Percentiles rank a stretch among this genome's conserved stretches.
Evolutionary conservation across 306 rosid species (phyloP).

Genomic region (Prunus mira): DNA sequence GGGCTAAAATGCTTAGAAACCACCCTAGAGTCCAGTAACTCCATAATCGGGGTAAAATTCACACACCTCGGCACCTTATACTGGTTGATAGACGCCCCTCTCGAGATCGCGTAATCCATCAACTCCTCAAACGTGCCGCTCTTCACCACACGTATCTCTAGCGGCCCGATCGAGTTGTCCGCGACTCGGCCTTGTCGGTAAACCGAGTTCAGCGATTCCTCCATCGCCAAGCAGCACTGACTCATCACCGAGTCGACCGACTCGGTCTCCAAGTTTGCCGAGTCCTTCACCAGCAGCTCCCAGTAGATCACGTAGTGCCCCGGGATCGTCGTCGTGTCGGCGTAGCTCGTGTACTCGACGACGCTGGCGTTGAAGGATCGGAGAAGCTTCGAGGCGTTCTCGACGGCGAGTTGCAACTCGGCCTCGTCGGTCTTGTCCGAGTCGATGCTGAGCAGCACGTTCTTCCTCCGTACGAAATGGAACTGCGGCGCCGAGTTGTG

Average conservation of each 20-base stretch:
- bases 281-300: slow-evolving; percentile 46
- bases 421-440: slow-evolving; percentile 65
- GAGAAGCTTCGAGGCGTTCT: slow-evolving; percentile 36
- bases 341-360: slow-evolving; percentile 61
- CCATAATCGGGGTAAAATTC: slow-evolving; percentile 58
- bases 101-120: slow-evolving; percentile 60
- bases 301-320: slow-evolving; percentile 63
- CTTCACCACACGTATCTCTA: slow-evolving; percentile 50
- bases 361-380: slow-evolving; percentile 33
- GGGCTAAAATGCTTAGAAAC: slow-evolving; percentile 52
- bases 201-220: slow-evolving; percentile 51
- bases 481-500: slow-evolving; percentile 67
- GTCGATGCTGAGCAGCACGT: slow-evolving; percentile 52
- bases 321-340: slow-evolving; percentile 49
- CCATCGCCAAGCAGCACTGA: slow-evolving; percentile 50
- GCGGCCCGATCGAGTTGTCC: slow-evolving; percentile 50
- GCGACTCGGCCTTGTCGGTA: slow-evolving; percentile 55
- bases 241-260: slow-evolving; percentile 26
- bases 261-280: slow-evolving; percentile 19
- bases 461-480: slow-evolving; percentile 58
- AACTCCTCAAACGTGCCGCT: slow-evolving; percentile 54
- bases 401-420: slow-evolving; percentile 51
- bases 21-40: slow-evolving; percentile 51
- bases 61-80: slow-evolving; percentile 64
- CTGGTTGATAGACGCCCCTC: slow-evolving; percentile 63